Base-by-base conservation (phyloP, 148 eudicot genomes). In the Rhododendron simsii region DNA sequence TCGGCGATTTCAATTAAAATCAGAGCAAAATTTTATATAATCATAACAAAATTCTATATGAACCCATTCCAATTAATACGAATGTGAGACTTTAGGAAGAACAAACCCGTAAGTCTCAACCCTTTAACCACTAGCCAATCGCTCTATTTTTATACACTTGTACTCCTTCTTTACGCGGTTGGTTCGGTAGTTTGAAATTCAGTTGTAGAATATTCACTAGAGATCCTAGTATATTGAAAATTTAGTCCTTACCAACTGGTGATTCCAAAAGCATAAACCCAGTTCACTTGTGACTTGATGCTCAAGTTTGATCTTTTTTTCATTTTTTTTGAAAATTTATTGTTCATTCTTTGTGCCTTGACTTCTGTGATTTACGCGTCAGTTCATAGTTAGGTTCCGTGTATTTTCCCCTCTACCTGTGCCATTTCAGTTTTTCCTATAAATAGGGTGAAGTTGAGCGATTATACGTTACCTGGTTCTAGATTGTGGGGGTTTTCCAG, bases 281-380 rank as follows among this genome's bases (percentile, higher is more conserved):
- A 69, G 57, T 13, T 14, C 75, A 69, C 12, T 4, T 57, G 21
- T 57, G 63, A 9, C 37, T 4, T 74, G 45, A 35, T 37, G 44
- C 18, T 74, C 18, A 35, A 35, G 41, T 57, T 57, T 16, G 21
- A 16, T 57, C 23, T 57, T 55, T 10, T 57, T 18, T 57, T 57
- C 3, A 5, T 11, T 39, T 18, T 20, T 77, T 41, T 37, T 7
- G 45, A 45, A 37, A 37, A 20, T 20, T 8, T 2, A 41, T 30
- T 11, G 35, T 30, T 28, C 37, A 35, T 33, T 37, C 3, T 74
- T 2, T 37, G 45, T 53, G 57, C 18, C 50, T 20, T 77, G 50
- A 77, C 80, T 77, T 77, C 48, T 77, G 7, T 77, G 48, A 77
- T 41, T 77, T 77, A 77, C 80, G 51, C 30, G 81, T 78, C 30